phyloP scores from a whole-genome alignment of 495 filamentous ascomycete species.

The Tuber aestivum region DNA sequence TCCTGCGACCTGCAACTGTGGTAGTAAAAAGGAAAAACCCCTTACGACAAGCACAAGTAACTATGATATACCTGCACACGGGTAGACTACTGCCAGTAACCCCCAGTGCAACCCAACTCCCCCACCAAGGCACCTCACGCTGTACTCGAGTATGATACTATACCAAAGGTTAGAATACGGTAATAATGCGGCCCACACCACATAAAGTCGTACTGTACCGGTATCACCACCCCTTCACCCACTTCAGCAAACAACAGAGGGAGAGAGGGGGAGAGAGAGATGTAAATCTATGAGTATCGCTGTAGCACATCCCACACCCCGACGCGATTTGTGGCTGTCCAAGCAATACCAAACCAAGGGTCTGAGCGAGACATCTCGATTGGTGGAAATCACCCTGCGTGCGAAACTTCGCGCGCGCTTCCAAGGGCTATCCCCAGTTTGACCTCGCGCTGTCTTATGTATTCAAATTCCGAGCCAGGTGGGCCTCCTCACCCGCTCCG shows the following conservation, averaged over 20 bases:
- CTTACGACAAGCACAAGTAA: neutral
- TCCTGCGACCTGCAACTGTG: neutral
- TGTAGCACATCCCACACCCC: neutral
- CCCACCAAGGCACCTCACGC: neutral
- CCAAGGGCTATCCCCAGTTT: neutral
- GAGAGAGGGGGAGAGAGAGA: neutral
- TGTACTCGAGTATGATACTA: neutral
- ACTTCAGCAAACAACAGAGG: neutral
- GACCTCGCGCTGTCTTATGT: neutral
- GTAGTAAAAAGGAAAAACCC: neutral
- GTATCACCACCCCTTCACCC: neutral
- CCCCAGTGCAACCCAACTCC: neutral
- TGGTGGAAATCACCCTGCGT: neutral
- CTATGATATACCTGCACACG: neutral
- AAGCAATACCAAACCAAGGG: neutral
- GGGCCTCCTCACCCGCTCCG: neutral
- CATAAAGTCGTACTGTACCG: neutral
- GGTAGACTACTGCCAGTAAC: neutral
- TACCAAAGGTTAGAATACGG: neutral
- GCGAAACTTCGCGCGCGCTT: conserved; percentile 5
- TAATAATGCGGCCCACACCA: neutral
- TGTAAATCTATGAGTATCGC: neutral
- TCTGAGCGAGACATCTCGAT: neutral
- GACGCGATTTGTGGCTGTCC: neutral
- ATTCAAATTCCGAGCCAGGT: neutral